Evolutionary conservation across 2,329 filamentous ascomycete species (phyloP), one percentile per base, ranked within the genome.

Genomic region (Penicillium sp.): DNA sequence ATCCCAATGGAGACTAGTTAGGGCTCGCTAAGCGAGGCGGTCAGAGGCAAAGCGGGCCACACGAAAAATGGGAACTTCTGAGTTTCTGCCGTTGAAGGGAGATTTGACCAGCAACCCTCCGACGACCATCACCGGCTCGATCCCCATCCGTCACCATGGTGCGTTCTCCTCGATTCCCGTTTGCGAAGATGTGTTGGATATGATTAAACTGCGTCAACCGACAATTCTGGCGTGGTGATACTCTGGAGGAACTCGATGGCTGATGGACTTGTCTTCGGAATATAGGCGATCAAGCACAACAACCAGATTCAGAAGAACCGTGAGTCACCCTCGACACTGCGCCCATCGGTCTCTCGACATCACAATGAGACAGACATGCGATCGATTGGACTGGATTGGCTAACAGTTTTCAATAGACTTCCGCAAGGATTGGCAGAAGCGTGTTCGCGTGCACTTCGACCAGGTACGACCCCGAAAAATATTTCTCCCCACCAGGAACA

Each of bases 341-440:
- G 26, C 35, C 22, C 26, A n/a, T 41, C 21, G 10, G 2, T 13
- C 10, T 13, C 39, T 41, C 39, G 39, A 22, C 11, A 41, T 21
- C 7, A 22, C n/a, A 41, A 21, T 22, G 19, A 16, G 39, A 21
- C 9, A 41, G 5, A 3, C 63, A 62, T 41, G 57, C 57, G 58
- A 62, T 65, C 63, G 64, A 58, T 55, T 29, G 44, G 56, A 56
- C 55, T 55, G 48, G 46, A 46, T 66, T 58, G 53, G 57, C 68
- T 75, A 65, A 74, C 63, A 45, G 46, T 65, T 70, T 60, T 62
- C 57, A 67, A 64, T 76, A 95, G 90, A 97, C 80, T 96, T 96
- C 91, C 93, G 91, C 84, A 97, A 96, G 91, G 93, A 99, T 87
- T 99, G 95, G 95, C 93, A 98, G 84, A 91, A 92, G 84, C 91